Percentiles rank a stretch among this genome's conserved stretches.
phyloP scores from a whole-genome alignment of 768 basidiomycete species.

The Tylopilus subfusipes region DNA sequence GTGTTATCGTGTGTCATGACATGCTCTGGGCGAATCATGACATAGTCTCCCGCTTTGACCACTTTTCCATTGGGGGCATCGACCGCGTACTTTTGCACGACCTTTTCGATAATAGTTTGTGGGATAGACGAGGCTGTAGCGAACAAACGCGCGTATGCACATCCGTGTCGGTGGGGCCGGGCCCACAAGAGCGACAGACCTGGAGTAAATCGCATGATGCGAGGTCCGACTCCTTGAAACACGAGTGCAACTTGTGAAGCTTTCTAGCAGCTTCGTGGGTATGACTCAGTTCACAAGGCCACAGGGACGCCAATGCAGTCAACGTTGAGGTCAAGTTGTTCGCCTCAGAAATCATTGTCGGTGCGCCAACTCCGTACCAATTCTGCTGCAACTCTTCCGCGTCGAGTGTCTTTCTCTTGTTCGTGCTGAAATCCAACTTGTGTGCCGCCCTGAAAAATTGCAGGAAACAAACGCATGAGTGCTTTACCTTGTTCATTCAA shows the following conservation, averaged over 20 bases:
- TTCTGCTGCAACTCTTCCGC: no score
- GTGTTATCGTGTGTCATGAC: slow-evolving; percentile 99
- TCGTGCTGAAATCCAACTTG: no score
- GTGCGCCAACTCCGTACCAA: no score
- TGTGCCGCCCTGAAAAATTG: no score
- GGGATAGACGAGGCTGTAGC: slow-evolving; percentile 42
- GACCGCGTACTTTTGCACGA: slow-evolving; percentile 97
- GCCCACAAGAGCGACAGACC: slow-evolving; percentile 9
- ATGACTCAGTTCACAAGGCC: no score
- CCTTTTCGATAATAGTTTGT: slow-evolving; percentile 95
- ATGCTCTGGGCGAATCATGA: slow-evolving; percentile 98
- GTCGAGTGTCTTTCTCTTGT: no score
- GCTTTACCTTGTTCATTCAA: no score
- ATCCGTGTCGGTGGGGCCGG: not conserved
- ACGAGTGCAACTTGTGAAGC: not conserved
- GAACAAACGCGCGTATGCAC: slow-evolving; percentile 21
- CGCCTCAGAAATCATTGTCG: no score
- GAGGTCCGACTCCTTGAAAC: not conserved
- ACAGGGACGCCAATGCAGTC: no score
- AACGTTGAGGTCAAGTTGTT: no score
- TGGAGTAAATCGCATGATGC: slow-evolving; percentile 14
- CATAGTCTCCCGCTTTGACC: slow-evolving; percentile 96
- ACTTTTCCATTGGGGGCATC: slow-evolving; percentile 73
- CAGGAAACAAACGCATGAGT: no score
- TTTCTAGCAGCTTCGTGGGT: no score